A percentile compares a stretch with the other conserved stretches of the same genome.
phyloP scores from a whole-genome alignment of 805 yeast species.

The Suhomyces xylopsoci region DNA sequence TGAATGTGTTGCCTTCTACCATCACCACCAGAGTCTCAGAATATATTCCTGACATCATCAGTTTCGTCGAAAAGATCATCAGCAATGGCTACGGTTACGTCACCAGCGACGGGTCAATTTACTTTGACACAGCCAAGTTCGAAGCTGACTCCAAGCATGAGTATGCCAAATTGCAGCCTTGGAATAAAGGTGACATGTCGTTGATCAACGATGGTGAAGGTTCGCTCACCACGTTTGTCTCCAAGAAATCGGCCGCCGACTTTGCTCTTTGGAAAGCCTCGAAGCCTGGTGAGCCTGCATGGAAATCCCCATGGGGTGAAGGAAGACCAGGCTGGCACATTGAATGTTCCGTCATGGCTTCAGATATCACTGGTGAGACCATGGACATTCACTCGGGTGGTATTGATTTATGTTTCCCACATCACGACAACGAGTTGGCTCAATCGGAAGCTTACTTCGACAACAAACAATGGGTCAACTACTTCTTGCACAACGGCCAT shows the following conservation, averaged over 20 bases:
- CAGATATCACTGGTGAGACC: conserved; percentile 74
- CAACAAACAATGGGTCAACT: conserved; percentile 93
- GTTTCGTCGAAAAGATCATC: conserved; percentile 72
- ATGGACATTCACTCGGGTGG: conserved; percentile 98
- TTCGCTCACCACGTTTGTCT: conserved; percentile 54
- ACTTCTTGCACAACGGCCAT: conserved; percentile 95
- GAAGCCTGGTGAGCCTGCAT: conserved; percentile 94
- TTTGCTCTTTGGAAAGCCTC: conserved; percentile 97
- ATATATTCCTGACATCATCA: conserved; percentile 88
- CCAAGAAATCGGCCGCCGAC: conserved; percentile 75
- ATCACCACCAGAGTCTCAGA: conserved; percentile 94
- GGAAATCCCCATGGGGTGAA: conserved; percentile 95
- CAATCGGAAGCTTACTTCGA: conserved; percentile 93
- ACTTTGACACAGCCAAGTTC: conserved; percentile 84
- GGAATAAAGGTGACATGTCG: conserved; percentile 89
- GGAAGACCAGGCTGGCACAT: conserved; percentile 99
- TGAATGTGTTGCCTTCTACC: conserved; percentile 82
- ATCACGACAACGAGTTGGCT: conserved; percentile 97
- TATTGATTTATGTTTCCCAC: conserved; percentile 96
- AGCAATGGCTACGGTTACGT: conserved; percentile 79
- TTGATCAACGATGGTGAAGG: conserved; percentile 96
- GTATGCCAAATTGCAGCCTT: conserved; percentile 95
- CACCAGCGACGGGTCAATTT: conserved; percentile 89
- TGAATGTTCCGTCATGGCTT: conserved; percentile 98
- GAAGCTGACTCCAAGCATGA: conserved; percentile 70